Conservation (phyloP, 768 basidiomycete species). For the Gloeostereum incarnatum region DNA sequence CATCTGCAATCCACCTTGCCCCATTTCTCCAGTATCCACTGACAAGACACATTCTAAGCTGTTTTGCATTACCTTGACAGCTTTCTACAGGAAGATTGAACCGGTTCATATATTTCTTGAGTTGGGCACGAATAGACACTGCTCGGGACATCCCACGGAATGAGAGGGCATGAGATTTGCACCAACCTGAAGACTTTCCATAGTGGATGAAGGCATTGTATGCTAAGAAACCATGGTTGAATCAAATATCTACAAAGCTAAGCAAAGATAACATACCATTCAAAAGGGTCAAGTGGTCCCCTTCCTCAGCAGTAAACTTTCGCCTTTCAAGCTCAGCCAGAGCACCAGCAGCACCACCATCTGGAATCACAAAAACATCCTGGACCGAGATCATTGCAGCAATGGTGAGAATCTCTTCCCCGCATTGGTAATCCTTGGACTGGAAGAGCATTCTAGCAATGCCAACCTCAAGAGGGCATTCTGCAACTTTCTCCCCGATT, state of each 20-base stretch:
- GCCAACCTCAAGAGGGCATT: conserved; percentile 88
- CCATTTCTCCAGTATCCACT: conserved; percentile 93
- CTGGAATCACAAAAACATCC: conserved; percentile 88
- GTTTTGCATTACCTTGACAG: conserved; percentile 81
- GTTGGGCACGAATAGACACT: conserved; percentile 88
- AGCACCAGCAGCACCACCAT: conserved; percentile 78
- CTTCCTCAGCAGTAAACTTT: conserved; percentile 98
- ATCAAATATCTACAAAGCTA: neutral
- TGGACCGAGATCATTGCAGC: conserved; percentile 94
- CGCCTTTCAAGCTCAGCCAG: conserved; percentile 86
- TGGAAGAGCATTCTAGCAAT: conserved; percentile 90
- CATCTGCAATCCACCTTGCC: conserved; percentile 85
- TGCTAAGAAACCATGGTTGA: conserved; percentile 29
- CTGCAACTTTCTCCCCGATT: conserved; percentile 81
- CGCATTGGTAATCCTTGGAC: conserved; percentile 80
- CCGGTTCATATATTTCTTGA: conserved; percentile 90
- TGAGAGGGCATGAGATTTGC: conserved; percentile 85
- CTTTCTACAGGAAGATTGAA: conserved; percentile 77
- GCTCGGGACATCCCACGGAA: conserved; percentile 92
- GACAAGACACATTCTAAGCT: conserved; percentile 82
- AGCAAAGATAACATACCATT: conserved; percentile 51
- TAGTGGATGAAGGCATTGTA: conserved; percentile 90
- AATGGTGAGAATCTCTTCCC: conserved; percentile 93
- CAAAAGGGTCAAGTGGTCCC: conserved; percentile 56
- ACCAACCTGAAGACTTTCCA: conserved; percentile 85